These are phyloP conservation scores for Cornus suecica DNA, from an alignment of 148 eudicot species.

Conservation along the genomic window DNA sequence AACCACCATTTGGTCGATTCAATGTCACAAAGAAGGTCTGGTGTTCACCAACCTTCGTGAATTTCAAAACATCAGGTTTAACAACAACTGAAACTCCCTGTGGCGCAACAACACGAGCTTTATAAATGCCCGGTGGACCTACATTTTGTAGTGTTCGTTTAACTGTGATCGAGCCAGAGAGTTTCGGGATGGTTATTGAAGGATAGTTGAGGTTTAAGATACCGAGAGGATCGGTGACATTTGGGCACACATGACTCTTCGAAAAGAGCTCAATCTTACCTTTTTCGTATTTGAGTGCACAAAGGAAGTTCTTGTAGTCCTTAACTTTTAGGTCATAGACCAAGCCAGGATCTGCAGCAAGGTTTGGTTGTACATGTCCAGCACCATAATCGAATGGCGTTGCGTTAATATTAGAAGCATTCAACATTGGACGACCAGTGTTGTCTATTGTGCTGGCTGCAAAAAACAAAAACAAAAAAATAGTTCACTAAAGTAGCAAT, in stretches of 20 bases:
- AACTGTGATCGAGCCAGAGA: slow-evolving; percentile 35
- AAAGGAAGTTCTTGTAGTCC: neutral
- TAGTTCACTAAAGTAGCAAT: too few species aligned
- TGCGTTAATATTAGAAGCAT: slow-evolving; percentile 8
- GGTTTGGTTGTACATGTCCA: slow-evolving; percentile 39
- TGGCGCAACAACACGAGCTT: slow-evolving; percentile 27
- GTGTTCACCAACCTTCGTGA: slow-evolving; percentile 39
- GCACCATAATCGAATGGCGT: slow-evolving; percentile 51
- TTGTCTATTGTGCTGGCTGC: slow-evolving; percentile 61
- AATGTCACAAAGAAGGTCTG: too few species aligned
- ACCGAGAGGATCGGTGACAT: neutral
- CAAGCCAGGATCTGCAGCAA: neutral
- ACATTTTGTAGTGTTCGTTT: slow-evolving; percentile 56
- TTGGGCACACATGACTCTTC: neutral
- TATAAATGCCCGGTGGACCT: slow-evolving; percentile 46
- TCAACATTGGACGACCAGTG: slow-evolving; percentile 29
- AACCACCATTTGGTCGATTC: too few species aligned
- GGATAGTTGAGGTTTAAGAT: slow-evolving; percentile 51
- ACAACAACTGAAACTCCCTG: slow-evolving; percentile 35
- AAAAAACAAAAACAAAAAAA: neutral
- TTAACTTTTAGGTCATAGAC: neutral
- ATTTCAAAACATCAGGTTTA: slow-evolving; percentile 35
- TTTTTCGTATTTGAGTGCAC: neutral
- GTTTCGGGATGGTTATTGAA: slow-evolving; percentile 49
- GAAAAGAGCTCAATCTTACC: neutral